These are phyloP conservation scores for Bolboschoenus planiculmis DNA, from an alignment of 176 grass and related monocot species.

Conservation along the genomic window DNA sequence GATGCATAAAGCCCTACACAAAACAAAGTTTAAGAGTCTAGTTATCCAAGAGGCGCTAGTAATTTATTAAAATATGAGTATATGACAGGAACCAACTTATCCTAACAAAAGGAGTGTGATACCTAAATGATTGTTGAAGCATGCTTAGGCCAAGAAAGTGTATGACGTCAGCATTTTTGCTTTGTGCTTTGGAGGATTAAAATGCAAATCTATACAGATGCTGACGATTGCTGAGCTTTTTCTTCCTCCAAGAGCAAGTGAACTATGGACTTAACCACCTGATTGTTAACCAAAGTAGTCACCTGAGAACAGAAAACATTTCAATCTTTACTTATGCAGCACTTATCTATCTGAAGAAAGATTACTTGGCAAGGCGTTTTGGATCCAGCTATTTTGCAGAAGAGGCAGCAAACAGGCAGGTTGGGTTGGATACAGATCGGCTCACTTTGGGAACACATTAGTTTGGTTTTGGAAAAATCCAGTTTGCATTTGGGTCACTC, in stretches of 20 bases:
- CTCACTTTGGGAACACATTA: neutral
- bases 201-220: constrained; percentile 26
- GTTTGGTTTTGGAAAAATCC: neutral
- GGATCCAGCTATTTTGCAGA: neutral
- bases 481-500: neutral
- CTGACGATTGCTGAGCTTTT: constrained; percentile 47
- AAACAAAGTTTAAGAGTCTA: neutral
- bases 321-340: neutral
- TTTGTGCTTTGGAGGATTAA: neutral
- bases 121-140: constrained; percentile 1
- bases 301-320: constrained; percentile 42
- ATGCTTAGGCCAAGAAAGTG: neutral
- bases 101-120: neutral
- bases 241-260: constrained; percentile 93
- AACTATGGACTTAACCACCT: constrained; percentile 89
- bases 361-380: neutral
- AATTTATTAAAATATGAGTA: neutral
- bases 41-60: neutral
- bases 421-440: neutral
- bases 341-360: neutral
- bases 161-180: neutral
- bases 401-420: neutral
- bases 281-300: constrained; percentile 63
- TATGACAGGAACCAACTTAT: constrained; percentile 4
- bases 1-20: neutral